These are phyloP conservation scores for Beverwykella pulmonaria DNA, from an alignment of 495 filamentous ascomycete species.

Conservation along the genomic window DNA sequence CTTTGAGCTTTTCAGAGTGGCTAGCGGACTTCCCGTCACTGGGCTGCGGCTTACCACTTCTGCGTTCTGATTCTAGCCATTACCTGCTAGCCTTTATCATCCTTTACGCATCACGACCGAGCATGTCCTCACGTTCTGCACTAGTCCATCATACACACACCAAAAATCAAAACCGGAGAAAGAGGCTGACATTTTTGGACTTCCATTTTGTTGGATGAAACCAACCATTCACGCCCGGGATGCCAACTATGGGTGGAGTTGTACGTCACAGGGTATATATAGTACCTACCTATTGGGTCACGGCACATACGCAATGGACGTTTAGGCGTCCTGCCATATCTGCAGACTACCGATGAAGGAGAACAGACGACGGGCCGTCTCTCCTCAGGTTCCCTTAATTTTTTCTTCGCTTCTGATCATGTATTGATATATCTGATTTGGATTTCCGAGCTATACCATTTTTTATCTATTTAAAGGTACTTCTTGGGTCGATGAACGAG, in stretches of 20 bases:
- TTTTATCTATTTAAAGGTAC: too few species aligned
- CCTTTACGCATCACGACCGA: not conserved
- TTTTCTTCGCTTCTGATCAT: too few species aligned
- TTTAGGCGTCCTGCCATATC: not conserved
- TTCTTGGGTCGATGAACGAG: too few species aligned
- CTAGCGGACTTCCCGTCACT: conserved; percentile 23
- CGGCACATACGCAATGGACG: not conserved
- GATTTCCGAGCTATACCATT: too few species aligned
- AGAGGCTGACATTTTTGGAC: too few species aligned
- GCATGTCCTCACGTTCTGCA: not conserved
- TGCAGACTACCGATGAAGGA: not conserved
- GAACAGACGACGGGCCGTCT: not conserved
- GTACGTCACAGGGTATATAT: not conserved
- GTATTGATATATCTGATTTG: too few species aligned
- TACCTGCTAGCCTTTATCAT: not conserved
- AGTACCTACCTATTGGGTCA: not conserved
- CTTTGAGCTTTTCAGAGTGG: conserved; percentile 43
- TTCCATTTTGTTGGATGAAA: not conserved
- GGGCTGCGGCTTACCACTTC: not conserved
- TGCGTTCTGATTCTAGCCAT: not conserved
- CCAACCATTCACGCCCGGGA: not conserved
- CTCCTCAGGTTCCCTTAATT: too few species aligned
- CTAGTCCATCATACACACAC: not conserved
- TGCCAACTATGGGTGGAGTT: not conserved
- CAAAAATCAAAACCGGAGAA: not conserved